These are phyloP conservation scores for Thelonectria blattea DNA, from an alignment of 2,329 filamentous ascomycete species.

Conservation along the genomic window DNA sequence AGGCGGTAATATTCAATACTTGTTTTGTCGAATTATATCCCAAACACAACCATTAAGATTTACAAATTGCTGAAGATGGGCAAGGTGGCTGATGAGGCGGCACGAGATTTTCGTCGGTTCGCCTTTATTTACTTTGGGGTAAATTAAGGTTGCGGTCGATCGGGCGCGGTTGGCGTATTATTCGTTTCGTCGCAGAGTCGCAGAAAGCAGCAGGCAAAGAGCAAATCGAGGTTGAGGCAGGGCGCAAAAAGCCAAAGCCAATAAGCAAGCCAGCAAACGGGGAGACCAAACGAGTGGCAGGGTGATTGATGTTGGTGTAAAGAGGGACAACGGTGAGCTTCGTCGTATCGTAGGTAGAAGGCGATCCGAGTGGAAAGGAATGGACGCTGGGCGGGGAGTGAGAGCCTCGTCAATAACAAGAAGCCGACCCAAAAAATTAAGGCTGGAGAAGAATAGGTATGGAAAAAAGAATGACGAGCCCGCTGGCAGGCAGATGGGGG, in stretches of 20 bases:
- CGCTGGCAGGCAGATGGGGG: slow-evolving; percentile 55
- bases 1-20: slow-evolving; percentile 12
- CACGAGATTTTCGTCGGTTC: slow-evolving; percentile 1
- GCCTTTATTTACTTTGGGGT: slow-evolving; percentile 4
- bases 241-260: slow-evolving; percentile 24
- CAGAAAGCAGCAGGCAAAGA: slow-evolving; percentile 16
- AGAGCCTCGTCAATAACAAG: slow-evolving; percentile 24
- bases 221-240: slow-evolving; percentile 18
- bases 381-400: slow-evolving; percentile 24
- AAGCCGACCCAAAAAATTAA: slow-evolving; percentile 33
- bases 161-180: slow-evolving; percentile 25
- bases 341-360: slow-evolving; percentile 8
- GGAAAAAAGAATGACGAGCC: slow-evolving; percentile 55
- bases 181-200: slow-evolving; percentile 32
- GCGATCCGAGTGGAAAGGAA: slow-evolving; percentile 33
- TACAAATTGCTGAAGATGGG: slow-evolving; percentile 20
- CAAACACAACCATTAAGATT: slow-evolving; percentile 33
- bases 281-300: slow-evolving; percentile 21
- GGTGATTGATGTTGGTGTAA: slow-evolving; percentile 29
- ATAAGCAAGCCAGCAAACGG: slow-evolving; percentile 31
- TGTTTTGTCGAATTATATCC: slow-evolving; percentile 23
- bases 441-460: slow-evolving; percentile 20
- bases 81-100: slow-evolving; percentile 17
- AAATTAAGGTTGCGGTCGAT: slow-evolving; percentile 12
- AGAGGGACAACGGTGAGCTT: slow-evolving; percentile 31